Base-by-base conservation (phyloP, 768 basidiomycete species). In the Trametes cubensis region DNA sequence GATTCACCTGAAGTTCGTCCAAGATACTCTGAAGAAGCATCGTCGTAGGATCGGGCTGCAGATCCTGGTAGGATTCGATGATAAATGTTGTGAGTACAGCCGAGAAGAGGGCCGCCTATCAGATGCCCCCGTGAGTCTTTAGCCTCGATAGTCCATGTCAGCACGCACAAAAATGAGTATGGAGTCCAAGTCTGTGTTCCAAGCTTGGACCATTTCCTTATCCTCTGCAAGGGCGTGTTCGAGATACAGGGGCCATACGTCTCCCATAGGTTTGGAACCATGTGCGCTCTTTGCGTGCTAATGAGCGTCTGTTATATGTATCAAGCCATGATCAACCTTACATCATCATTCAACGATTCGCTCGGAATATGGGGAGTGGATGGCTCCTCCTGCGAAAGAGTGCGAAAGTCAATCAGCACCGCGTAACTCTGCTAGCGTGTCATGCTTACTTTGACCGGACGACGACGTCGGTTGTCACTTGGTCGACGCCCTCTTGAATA, bases 51-150 rank as follows among this genome's bases (percentile, higher is more conserved):
- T 68, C 55, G 5, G 66, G 68, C 26, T 62, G 64, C 28, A 74
- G 61, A 15, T 50, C 62, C 10, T 47, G 49, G 30, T 69, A 69
- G 18, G 69, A 68, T 34, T 68, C 69, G 21, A 73, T 51, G n/a
- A 72, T 46, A 42, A 74, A 74, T 0, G 73, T 67, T 6, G 73
- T 73, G 38, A 69, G 21, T 14, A 70, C 68, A n/a, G 67, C 69
- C 6, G 73, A 73, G 58, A 73, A 74, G 17, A 74, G 62, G 48
- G 70, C 72, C 13, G 73, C 72, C 73, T 73, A 58, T 8, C 8
- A 45, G 17, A 17, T 20, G 18, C 18, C 17, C 3, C 17, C 1
- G 7, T 45, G 17, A 45, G 44, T 21, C 1, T 18, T 45, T n/a
- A n/a, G 28, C 8, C 18, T 7, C 8, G 20, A 8, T 18, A 7